Conservation (phyloP, 2,329 filamentous ascomycete genomes). For the Amylocarpus encephaloides region DNA sequence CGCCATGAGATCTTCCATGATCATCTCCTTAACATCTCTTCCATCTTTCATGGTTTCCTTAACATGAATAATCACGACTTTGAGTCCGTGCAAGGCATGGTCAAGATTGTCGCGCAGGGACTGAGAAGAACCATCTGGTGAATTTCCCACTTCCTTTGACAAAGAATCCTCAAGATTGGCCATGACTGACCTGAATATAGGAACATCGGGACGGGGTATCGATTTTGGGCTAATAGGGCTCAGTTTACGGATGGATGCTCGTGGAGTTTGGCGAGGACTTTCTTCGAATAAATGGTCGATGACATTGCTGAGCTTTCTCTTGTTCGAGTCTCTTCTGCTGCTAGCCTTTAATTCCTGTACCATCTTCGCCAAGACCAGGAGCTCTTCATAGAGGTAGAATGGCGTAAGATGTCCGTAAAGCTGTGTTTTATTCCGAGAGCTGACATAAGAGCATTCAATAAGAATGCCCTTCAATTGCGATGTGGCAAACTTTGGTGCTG, state of each 20-base stretch:
- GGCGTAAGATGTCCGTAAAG: constrained; percentile 89
- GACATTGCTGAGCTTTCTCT: constrained; percentile 8
- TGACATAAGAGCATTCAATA: constrained; percentile 92
- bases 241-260: background rate
- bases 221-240: background rate
- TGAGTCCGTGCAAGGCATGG: constrained; percentile 58
- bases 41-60: constrained; percentile 80
- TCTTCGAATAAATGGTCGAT: too few relatives aligned
- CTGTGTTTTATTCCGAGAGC: constrained; percentile 67
- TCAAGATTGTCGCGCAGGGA: background rate
- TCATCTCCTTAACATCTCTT: constrained; percentile 55
- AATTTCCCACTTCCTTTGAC: too few relatives aligned
- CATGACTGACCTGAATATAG: too few relatives aligned
- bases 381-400: constrained; percentile 71
- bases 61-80: constrained; percentile 85
- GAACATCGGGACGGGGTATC: too few relatives aligned
- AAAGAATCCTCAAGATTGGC: too few relatives aligned
- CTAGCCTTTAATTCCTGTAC: constrained; percentile 35
- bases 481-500: constrained; percentile 72
- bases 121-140: too few relatives aligned
- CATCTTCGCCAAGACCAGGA: constrained; percentile 57
- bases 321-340: constrained; percentile 46
- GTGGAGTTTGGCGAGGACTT: background rate
- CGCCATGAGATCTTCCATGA: constrained; percentile 61
- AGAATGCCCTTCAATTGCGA: constrained; percentile 75